Conservation (phyloP, 2,329 filamentous ascomycete species). For the Mariannaea sp. region DNA sequence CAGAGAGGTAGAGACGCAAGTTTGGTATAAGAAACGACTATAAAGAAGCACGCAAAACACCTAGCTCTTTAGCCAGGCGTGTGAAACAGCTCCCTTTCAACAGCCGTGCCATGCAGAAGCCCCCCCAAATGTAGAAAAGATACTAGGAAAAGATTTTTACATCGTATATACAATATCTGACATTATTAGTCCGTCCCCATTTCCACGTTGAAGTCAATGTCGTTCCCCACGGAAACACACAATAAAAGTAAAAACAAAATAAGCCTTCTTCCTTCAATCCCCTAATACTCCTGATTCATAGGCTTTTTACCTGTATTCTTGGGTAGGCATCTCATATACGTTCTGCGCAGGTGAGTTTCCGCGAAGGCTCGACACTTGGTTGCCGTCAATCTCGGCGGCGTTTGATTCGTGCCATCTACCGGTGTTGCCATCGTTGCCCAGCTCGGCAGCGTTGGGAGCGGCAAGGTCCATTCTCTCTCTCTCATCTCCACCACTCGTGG, state of each 20-base stretch:
- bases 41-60: background rate
- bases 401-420: slow-evolving; percentile 43
- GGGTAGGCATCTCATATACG: slow-evolving; percentile 51
- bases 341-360: slow-evolving; percentile 38
- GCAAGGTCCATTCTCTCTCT: slow-evolving; percentile 3
- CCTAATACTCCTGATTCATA: background rate
- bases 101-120: slow-evolving; percentile 27
- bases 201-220: no score
- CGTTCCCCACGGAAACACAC: slow-evolving; percentile 7
- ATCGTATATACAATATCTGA: slow-evolving; percentile 40
- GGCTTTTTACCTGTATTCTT: slow-evolving; percentile 45
- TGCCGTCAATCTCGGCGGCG: slow-evolving; percentile 48
- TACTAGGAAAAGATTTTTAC: slow-evolving; percentile 33
- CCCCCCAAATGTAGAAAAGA: slow-evolving; percentile 25
- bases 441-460: slow-evolving; percentile 39
- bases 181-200: slow-evolving; percentile 38
- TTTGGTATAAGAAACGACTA: background rate
- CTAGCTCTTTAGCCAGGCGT: slow-evolving; percentile 6
- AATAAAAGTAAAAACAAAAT: slow-evolving; percentile 5
- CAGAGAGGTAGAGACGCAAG: slow-evolving; percentile 1
- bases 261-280: slow-evolving; percentile 18
- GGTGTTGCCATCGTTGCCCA: slow-evolving; percentile 41
- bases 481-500: slow-evolving; percentile 1
- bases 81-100: slow-evolving; percentile 11
- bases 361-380: slow-evolving; percentile 38